These are phyloP conservation scores for Neofusicoccum umdonicola DNA, from an alignment of 2,329 filamentous ascomycete species.

Conservation along the genomic window DNA sequence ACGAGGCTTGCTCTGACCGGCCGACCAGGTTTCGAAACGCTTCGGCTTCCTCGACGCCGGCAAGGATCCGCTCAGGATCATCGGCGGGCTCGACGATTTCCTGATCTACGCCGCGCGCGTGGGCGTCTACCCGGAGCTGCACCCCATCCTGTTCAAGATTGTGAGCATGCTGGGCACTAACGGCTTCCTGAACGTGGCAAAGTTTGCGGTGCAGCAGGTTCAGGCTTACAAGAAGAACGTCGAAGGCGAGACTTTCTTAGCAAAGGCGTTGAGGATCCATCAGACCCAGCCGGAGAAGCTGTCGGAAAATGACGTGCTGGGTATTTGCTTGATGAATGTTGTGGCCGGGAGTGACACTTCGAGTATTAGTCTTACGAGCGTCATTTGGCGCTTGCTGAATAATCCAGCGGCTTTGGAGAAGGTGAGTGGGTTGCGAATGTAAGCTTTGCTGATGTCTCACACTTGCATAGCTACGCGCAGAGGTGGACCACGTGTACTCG, in stretches of 20 bases:
- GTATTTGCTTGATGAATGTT: too few relatives aligned
- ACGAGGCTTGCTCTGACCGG: too few relatives aligned
- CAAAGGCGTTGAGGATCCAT: constrained; percentile 43
- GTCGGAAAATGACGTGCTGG: constrained; percentile 36
- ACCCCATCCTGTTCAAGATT: constrained; percentile 30
- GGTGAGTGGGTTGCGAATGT: too few relatives aligned
- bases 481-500: too few relatives aligned
- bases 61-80: constrained; percentile 46
- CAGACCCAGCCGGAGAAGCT: constrained; percentile 43
- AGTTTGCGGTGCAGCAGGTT: neutral
- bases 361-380: too few relatives aligned
- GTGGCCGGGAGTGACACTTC: too few relatives aligned
- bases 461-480: too few relatives aligned
- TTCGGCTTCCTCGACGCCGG: constrained; percentile 44
- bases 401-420: too few relatives aligned
- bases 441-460: too few relatives aligned
- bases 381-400: too few relatives aligned
- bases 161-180: constrained; percentile 27
- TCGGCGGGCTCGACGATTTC: constrained; percentile 38
- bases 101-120: constrained; percentile 40
- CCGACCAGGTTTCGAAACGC: constrained; percentile 32
- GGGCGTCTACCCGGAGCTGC: constrained; percentile 44
- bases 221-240: neutral
- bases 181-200: neutral
- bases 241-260: constrained; percentile 32